Conservation (phyloP, 2,329 filamentous ascomycete genomes). For the Pyricularia pennisetigena region DNA sequence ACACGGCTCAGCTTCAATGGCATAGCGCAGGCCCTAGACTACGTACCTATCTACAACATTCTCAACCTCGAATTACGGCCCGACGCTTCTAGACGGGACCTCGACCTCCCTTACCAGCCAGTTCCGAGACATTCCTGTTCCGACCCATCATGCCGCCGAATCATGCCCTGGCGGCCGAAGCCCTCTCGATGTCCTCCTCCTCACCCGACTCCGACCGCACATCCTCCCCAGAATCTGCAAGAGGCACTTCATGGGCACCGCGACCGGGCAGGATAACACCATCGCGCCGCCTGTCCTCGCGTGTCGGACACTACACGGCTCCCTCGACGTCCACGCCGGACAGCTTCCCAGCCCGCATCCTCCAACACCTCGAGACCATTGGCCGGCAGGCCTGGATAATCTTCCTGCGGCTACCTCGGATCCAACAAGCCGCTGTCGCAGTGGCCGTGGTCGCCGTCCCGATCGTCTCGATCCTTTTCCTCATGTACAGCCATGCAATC, state of each 20-base stretch:
- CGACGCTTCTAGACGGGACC: neutral
- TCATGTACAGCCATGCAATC: constrained; percentile 71
- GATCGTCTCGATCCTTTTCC: constrained; percentile 55
- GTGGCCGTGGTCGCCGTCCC: constrained; percentile 36
- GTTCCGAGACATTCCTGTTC: neutral
- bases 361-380: neutral
- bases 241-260: constrained; percentile 23
- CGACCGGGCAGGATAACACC: neutral
- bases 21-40: neutral
- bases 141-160: constrained; percentile 36
- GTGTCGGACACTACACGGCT: neutral
- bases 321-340: neutral
- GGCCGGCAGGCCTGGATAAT: neutral
- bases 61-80: neutral
- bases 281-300: constrained; percentile 19
- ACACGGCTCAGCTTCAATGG: neutral
- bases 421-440: constrained; percentile 24
- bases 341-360: neutral
- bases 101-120: neutral
- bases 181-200: constrained; percentile 32
- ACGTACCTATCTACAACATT: neutral
- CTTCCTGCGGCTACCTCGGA: constrained; percentile 3
- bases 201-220: constrained; percentile 12
- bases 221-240: constrained; percentile 17
- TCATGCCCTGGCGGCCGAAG: constrained; percentile 38